Base-by-base conservation (phyloP, 1,139 yeast species). In the Taphrina communis region DNA sequence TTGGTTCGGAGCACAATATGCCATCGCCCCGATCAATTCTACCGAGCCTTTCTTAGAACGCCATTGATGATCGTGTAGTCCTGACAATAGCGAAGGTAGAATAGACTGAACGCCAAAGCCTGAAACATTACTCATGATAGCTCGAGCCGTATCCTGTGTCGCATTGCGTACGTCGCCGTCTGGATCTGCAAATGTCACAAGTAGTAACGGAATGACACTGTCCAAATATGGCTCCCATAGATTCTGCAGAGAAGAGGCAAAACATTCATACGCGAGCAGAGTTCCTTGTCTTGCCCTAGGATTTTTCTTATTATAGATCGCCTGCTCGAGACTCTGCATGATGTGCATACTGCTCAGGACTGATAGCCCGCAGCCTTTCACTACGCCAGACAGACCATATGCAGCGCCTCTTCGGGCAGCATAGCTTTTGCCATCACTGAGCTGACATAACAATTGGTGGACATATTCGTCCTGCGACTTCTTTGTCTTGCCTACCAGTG, bases 1-100 rank as follows among this genome's bases (percentile, higher is more conserved):
- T 77, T 94, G 99, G 1, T 95, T 84, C 6, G 99, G 99, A 75
- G 94, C 97, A 73, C 95, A 83, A 77, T 93, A 94, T 0, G 99
- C 99, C 99, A 94, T 95, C 38, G 97, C 88, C 78, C 99, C 99
- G 65, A 94, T 83, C 71, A 94, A 81, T 76, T 95, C 99, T 41
- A 94, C 99, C 6, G 98, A 91, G 12, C 98, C 99, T 79, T 93
- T 91, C 79, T 94, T 94, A 1, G 97, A 87, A 80, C 99, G 86
- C 99, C 99, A 94, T 0, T 96, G 89, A 70, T 88, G 87, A 73
- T 91, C 96, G 75, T 92, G 96, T 74, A 94, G 82, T 73, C 90
- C 91, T 48, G 88, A 86, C 70, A 94, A 85, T 0, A 97, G 96
- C 71, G 93, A 83, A 0, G 99, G 99, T 77, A 94, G 92, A 77